Evolutionary conservation across 257 asterid genomes (phyloP), one percentile per base, ranked within the genome.

Genomic region (Ophiorrhiza pumila): DNA sequence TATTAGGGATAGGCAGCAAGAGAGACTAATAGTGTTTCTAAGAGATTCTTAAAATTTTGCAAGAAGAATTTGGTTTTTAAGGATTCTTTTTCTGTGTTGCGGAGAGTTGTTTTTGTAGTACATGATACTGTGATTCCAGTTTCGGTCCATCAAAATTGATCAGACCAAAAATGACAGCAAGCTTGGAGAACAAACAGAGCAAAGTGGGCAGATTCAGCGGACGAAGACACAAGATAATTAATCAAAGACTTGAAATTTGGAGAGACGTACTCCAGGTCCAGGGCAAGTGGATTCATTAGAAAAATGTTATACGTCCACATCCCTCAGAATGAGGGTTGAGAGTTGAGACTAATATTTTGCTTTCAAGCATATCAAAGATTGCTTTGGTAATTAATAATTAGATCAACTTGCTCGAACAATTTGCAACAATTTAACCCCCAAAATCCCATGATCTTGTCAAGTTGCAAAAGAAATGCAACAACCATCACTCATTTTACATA

Each of bases 381-480:
- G 42, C 27, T 57, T 42, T 27, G 11, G n/a, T 20, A 57, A 55
- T 31, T 46, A 62, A 65, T 1, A 65, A 65, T 25, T 34, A 3
- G 15, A 25, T 63, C 65, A 64, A 74, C 55, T 74, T 65, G 72
- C 53, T 39, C 56, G 11, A 46, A 11, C 52, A 65, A 65, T 11
- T 39, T 43, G 58, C 22, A 14, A 9, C 56, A 1, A 3, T 58
- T 29, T 37, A 37, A 71, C 29, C 25, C 74, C 7, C 11, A 53
- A 22, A 1, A n/a, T 3, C 39, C 55, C 37, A 43, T 49, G 29
- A 63, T 49, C 55, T 31, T 62, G 60, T 52, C 63, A 50, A 62
- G 62, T 61, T 47, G 64, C 64, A 62, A 49, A 61, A 63, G 32
- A 9, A 12, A 62, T 1, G 31, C 32, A 12, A 46, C 67, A 65